Evolutionary conservation across 2,329 filamentous ascomycete species (phyloP).

Genomic region (Ambrosiella xylebori): DNA sequence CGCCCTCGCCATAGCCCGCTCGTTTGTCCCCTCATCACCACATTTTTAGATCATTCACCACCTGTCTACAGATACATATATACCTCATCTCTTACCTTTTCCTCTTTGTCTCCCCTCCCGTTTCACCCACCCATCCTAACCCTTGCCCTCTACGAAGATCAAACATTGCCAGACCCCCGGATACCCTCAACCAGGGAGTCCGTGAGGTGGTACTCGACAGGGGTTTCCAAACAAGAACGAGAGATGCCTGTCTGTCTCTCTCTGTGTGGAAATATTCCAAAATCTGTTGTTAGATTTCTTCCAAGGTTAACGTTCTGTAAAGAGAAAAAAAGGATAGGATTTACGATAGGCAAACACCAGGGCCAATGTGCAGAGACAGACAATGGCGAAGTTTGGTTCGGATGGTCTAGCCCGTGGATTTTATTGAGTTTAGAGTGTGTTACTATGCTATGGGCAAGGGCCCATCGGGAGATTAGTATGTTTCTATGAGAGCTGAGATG

Average conservation of each 20-base stretch:
- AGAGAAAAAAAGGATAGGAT: too few relatives aligned
- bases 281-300: too few relatives aligned
- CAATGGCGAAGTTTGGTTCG: neutral
- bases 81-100: neutral
- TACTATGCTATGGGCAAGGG: too few relatives aligned
- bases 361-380: neutral
- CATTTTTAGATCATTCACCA: neutral
- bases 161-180: neutral
- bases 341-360: too few relatives aligned
- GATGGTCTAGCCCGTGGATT: neutral
- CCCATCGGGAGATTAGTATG: too few relatives aligned
- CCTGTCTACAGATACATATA: neutral
- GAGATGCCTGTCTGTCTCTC: too few relatives aligned
- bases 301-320: too few relatives aligned
- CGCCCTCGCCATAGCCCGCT: neutral
- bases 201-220: neutral
- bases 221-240: neutral
- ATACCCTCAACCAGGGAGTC: neutral
- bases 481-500: too few relatives aligned
- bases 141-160: neutral
- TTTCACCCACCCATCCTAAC: neutral
- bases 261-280: neutral
- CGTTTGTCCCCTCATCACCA: neutral
- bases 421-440: neutral
- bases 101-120: neutral